These are phyloP conservation scores for Phytophthora parvispora DNA, from an alignment of 352 stramenopile species.

Conservation along the genomic window DNA sequence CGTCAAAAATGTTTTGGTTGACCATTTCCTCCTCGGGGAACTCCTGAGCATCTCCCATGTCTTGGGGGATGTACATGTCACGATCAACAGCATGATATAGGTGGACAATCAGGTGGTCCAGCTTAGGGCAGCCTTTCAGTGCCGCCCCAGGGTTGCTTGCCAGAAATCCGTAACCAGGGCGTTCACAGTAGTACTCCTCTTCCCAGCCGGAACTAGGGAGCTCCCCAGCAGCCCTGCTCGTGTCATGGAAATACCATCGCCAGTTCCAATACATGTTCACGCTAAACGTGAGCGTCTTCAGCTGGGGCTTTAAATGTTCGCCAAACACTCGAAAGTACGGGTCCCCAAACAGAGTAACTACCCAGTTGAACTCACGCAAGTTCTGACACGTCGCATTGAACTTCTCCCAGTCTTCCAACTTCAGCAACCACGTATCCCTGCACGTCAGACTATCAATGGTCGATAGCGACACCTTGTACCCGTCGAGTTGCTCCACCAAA, in stretches of 20 bases:
- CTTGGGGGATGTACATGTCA: background rate
- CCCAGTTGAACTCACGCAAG: conserved; percentile 43
- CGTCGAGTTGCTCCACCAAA: conserved; percentile 35
- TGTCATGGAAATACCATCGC: conserved; percentile 35
- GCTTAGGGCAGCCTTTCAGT: conserved; percentile 34
- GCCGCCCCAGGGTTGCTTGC: conserved; percentile 27
- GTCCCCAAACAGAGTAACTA: conserved; percentile 40
- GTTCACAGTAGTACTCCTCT: background rate
- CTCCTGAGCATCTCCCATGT: conserved; percentile 7
- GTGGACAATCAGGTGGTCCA: conserved; percentile 31
- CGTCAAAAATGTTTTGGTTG: conserved; percentile 38
- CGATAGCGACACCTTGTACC: conserved; percentile 33
- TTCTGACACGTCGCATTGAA: conserved; percentile 36
- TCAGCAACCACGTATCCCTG: conserved; percentile 26
- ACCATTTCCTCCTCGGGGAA: conserved; percentile 36
- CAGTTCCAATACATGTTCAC: conserved; percentile 53
- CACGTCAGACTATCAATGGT: conserved; percentile 23
- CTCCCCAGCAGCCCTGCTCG: conserved; percentile 1
- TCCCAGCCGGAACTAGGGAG: conserved; percentile 8
- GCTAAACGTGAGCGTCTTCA: conserved; percentile 36
- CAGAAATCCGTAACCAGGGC: conserved; percentile 20
- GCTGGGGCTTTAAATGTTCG: conserved; percentile 31
- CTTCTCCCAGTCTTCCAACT: conserved; percentile 29
- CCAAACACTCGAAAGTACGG: conserved; percentile 48
- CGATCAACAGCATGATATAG: conserved; percentile 39